A percentile compares a stretch with the other conserved stretches of the same genome.
Evolutionary conservation across 1,284 basidiomycete genomes (phyloP).

Genomic region (Pseudozyma tsukubaensis): DNA sequence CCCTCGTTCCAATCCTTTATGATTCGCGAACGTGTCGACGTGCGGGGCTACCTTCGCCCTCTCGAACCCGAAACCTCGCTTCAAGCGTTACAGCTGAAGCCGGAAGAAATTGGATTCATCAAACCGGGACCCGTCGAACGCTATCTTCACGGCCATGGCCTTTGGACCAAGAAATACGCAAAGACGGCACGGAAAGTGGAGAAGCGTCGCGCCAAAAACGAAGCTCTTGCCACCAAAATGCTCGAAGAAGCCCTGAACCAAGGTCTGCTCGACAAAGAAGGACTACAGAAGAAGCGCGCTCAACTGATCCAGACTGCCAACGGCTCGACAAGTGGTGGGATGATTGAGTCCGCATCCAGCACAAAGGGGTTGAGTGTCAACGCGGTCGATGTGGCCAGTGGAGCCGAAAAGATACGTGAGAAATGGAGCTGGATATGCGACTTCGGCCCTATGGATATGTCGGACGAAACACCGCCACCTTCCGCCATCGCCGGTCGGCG

Average conservation of each 20-base stretch:
- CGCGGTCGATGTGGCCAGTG: conserved; percentile 11
- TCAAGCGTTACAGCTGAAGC: conserved; percentile 75
- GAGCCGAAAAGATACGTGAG: conserved; percentile 15
- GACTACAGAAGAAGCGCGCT: conserved; percentile 10
- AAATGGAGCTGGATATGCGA: conserved; percentile 45
- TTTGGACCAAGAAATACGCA: conserved; percentile 50
- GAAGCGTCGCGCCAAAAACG: conserved; percentile 41
- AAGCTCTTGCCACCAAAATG: conserved; percentile 27
- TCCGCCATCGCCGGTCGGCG: conserved; percentile 57
- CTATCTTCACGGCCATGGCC: conserved; percentile 48
- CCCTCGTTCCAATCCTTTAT: conserved; percentile 71
- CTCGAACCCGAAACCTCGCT: conserved; percentile 81
- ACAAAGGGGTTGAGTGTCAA: conserved; percentile 2
- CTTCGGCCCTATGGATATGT: conserved; percentile 50
- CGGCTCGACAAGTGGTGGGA: neutral
- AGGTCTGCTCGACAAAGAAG: conserved; percentile 28
- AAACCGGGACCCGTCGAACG: conserved; percentile 70
- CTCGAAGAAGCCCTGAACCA: conserved; percentile 34
- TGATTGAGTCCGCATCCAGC: neutral
- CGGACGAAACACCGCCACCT: conserved; percentile 56
- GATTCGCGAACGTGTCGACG: conserved; percentile 88
- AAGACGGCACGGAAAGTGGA: conserved; percentile 43
- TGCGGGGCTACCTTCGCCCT: conserved; percentile 79
- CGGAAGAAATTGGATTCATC: conserved; percentile 73
- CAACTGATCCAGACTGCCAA: conserved; percentile 10